These are phyloP conservation scores for Ammopiptanthus mongolicus DNA, from an alignment of 306 rosid genomes.

Conservation along the genomic window DNA sequence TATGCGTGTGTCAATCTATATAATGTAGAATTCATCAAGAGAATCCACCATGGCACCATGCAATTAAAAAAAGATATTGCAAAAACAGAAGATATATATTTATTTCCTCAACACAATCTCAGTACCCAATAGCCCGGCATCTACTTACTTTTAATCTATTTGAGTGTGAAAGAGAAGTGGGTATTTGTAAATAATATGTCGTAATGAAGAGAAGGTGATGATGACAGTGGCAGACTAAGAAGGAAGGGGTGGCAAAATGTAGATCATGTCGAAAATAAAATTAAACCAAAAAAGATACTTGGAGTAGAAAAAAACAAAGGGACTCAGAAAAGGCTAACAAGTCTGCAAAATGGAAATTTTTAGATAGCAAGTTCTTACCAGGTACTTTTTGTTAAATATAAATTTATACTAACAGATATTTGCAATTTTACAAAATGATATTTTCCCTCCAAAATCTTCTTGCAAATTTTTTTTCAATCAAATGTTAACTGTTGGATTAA, in stretches of 20 bases:
- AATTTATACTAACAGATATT: too few species aligned
- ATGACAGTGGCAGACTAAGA: conserved; percentile 39
- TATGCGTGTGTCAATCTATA: background rate
- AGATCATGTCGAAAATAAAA: background rate
- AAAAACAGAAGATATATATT: conserved; percentile 34
- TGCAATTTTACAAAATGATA: too few species aligned
- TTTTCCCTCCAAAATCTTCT: too few species aligned
- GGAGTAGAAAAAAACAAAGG: conserved; percentile 24
- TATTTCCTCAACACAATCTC: conserved; percentile 19
- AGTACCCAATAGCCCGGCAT: conserved; percentile 26
- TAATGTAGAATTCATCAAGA: conserved; percentile 18
- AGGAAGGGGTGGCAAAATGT: conserved; percentile 28
- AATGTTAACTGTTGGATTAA: too few species aligned
- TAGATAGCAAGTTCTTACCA: too few species aligned
- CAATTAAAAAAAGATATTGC: conserved; percentile 29
- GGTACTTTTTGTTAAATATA: too few species aligned
- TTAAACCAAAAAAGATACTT: background rate
- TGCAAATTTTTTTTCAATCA: too few species aligned
- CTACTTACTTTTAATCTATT: background rate
- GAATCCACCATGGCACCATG: conserved; percentile 39
- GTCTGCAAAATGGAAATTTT: background rate
- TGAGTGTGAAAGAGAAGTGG: conserved; percentile 24
- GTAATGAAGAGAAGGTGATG: conserved; percentile 37
- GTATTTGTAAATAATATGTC: conserved; percentile 22
- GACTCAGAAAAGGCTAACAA: conserved; percentile 19